These are phyloP conservation scores for Liquidambar formosana DNA, from an alignment of 164 flowering plant species.

Conservation along the genomic window DNA sequence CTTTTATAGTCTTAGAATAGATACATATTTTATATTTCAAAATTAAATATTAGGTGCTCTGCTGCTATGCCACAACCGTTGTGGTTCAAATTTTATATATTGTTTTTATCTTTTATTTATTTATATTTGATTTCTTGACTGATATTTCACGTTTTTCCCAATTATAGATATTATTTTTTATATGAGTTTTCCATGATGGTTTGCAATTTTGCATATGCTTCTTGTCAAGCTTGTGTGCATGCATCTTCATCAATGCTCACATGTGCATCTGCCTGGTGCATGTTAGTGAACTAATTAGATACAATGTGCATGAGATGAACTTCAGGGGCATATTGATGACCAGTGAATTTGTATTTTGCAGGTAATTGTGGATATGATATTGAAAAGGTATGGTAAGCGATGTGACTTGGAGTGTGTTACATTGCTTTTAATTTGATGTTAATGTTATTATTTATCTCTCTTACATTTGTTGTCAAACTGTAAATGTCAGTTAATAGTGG, in stretches of 20 bases:
- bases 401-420: background rate
- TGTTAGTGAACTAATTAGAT: background rate
- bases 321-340: slow-evolving; percentile 13
- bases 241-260: background rate
- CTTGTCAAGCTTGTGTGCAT: no score
- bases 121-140: background rate
- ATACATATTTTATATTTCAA: no score
- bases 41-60: no score
- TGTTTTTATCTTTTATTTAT: background rate
- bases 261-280: background rate
- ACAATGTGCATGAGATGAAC: background rate
- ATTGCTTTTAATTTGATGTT: background rate
- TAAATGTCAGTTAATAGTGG: background rate
- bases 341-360: slow-evolving; percentile 44
- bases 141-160: no score
- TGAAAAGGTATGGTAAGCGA: slow-evolving; percentile 58
- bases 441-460: background rate
- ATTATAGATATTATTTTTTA: no score
- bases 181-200: no score
- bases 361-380: slow-evolving; percentile 84
- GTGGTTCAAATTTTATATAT: no score
- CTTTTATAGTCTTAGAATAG: no score
- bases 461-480: background rate
- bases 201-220: no score
- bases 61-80: no score